These are phyloP conservation scores for Bipolaris gigantea DNA, from an alignment of 2,329 filamentous ascomycete genomes.

Conservation along the genomic window DNA sequence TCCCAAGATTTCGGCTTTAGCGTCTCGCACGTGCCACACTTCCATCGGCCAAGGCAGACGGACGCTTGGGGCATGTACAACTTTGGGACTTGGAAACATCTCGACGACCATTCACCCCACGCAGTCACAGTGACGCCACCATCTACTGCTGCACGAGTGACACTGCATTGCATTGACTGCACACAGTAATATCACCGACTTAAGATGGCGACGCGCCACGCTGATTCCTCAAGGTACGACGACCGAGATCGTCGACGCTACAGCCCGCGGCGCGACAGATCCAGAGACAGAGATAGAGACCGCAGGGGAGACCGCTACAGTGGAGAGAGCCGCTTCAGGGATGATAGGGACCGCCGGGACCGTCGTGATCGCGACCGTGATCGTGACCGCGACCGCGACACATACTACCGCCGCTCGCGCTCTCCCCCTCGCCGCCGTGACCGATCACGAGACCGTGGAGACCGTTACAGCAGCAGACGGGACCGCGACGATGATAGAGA, in stretches of 20 bases:
- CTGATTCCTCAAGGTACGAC: slow-evolving; percentile 68
- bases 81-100: slow-evolving; percentile 1
- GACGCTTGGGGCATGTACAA: slow-evolving; percentile 1
- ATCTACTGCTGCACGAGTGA: slow-evolving; percentile 1
- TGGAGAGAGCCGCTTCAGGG: slow-evolving; percentile 39
- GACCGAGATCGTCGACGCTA: slow-evolving; percentile 46
- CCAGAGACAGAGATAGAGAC: slow-evolving; percentile 25
- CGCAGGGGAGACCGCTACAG: slow-evolving; percentile 51
- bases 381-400: slow-evolving; percentile 7
- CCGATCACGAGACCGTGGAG: slow-evolving; percentile 44
- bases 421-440: slow-evolving; percentile 14
- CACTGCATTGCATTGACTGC: slow-evolving; percentile 10
- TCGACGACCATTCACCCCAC: slow-evolving; percentile 1
- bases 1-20: slow-evolving; percentile 33
- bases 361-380: slow-evolving; percentile 47
- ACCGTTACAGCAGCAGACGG: slow-evolving; percentile 62
- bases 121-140: slow-evolving; percentile 1
- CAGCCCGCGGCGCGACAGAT: slow-evolving; percentile 22
- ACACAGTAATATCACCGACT: slow-evolving; percentile 29
- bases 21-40: slow-evolving; percentile 16
- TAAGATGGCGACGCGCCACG: slow-evolving; percentile 60
- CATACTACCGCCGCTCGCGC: slow-evolving; percentile 9
- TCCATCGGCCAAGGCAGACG: slow-evolving; percentile 10
- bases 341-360: slow-evolving; percentile 62
- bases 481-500: slow-evolving; percentile 64